Percentiles rank a stretch among this genome's conserved stretches.
phyloP scores from a whole-genome alignment of 2,329 filamentous ascomycete genomes.

The Aspergillus sp. region DNA sequence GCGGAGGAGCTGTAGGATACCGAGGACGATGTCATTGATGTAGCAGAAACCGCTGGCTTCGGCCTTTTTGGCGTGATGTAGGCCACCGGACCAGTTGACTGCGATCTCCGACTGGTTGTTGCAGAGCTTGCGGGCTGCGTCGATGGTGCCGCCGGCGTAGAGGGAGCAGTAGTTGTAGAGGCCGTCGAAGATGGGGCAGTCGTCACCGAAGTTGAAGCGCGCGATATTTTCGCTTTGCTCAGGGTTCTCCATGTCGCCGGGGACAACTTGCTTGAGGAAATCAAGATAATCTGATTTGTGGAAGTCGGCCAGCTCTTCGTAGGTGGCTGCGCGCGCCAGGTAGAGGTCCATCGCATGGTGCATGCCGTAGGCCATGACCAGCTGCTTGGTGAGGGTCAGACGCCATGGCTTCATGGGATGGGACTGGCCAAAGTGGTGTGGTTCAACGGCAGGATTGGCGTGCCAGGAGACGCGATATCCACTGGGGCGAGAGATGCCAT shows the following conservation, averaged over 20 bases:
- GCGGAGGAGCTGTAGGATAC: constrained; percentile 82
- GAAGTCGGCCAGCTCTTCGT: constrained; percentile 83
- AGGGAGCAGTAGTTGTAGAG: constrained; percentile 94
- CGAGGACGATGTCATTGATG: constrained; percentile 96
- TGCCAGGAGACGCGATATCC: constrained; percentile 95
- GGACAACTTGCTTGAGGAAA: constrained; percentile 74
- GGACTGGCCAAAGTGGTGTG: constrained; percentile 93
- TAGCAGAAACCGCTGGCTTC: constrained; percentile 98
- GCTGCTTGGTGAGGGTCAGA: constrained; percentile 88
- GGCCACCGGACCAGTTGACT: constrained; percentile 94
- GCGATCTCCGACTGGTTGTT: constrained; percentile 90
- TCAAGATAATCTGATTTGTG: constrained; percentile 89
- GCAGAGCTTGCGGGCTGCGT: constrained; percentile 86
- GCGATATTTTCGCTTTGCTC: constrained; percentile 59
- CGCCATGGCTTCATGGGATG: constrained; percentile 99
- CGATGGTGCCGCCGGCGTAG: constrained; percentile 86
- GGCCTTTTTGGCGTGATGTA: constrained; percentile 93
- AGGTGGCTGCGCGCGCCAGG: constrained; percentile 77
- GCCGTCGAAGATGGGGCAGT: constrained; percentile 95
- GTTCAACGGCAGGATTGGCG: constrained; percentile 91
- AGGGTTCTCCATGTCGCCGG: constrained; percentile 67
- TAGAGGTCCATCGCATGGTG: constrained; percentile 97
- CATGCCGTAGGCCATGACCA: constrained; percentile 93
- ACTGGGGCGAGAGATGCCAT: constrained; percentile 75
- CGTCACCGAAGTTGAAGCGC: constrained; percentile 86